A percentile compares a stretch with the other conserved stretches of the same genome.
Conservation (phyloP, 192 early-diverging fungal genomes). For the Backusella liffmaniae region DNA sequence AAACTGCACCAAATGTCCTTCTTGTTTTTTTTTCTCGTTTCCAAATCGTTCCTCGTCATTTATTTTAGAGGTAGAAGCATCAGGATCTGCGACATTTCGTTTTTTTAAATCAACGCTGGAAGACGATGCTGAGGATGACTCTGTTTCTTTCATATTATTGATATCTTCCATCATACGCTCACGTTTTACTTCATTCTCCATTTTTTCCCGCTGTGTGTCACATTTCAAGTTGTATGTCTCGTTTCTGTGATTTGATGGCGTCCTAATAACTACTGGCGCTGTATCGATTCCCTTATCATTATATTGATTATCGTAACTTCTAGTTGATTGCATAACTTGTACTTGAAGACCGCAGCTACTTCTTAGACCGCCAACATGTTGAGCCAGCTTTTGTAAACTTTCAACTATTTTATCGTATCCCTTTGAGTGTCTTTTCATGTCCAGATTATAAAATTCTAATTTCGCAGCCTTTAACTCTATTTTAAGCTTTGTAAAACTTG, state of each 20-base stretch:
- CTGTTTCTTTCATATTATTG: not conserved
- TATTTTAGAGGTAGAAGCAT: not conserved
- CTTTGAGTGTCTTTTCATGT: constrained; percentile 45
- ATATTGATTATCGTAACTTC: not conserved
- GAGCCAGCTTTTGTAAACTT: constrained; percentile 60
- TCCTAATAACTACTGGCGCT: not conserved
- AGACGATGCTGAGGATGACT: not conserved
- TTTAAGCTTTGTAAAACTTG: constrained; percentile 53
- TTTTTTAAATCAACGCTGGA: not conserved
- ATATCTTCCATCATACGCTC: not conserved
- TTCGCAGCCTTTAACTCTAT: constrained; percentile 50
- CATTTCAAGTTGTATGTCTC: constrained; percentile 13
- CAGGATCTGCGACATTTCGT: not conserved
- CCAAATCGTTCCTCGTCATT: not conserved
- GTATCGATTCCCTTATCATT: not conserved
- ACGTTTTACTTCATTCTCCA: constrained; percentile 14
- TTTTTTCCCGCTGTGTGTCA: constrained; percentile 10
- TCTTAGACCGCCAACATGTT: constrained; percentile 65
- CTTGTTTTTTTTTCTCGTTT: constrained; percentile 26
- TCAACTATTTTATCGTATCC: constrained; percentile 48
- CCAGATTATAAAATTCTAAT: constrained; percentile 45
- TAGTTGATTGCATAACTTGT: constrained; percentile 41
- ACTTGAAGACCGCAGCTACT: constrained; percentile 66
- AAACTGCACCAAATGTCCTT: constrained; percentile 42
- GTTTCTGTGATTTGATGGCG: not conserved